Conservation (phyloP, 2,329 filamentous ascomycete genomes). For the Sordariomycetes sp. region DNA sequence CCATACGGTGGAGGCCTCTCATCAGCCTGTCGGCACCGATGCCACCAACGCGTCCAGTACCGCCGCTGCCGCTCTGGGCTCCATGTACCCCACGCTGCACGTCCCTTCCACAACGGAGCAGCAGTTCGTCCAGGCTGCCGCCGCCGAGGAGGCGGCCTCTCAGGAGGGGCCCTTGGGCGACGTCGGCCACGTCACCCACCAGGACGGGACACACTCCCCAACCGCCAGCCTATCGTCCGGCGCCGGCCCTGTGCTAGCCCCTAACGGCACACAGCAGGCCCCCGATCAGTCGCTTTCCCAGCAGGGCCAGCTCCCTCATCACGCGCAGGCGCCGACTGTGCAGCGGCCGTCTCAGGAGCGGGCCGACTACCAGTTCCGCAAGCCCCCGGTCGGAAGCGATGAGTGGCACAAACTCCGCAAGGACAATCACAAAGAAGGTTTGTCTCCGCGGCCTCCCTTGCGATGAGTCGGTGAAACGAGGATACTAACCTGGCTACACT, state of each 20-base stretch:
- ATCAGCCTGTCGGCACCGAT: constrained; percentile 33
- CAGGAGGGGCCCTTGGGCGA: constrained; percentile 8
- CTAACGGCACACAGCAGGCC: constrained; percentile 6
- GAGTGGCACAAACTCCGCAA: constrained; percentile 97
- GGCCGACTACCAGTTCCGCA: constrained; percentile 29
- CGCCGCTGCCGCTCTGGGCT: constrained; percentile 42
- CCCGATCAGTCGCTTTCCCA: constrained; percentile 6
- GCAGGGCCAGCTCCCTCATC: constrained; percentile 1
- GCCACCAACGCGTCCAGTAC: constrained; percentile 42
- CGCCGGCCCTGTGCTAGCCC: constrained; percentile 3
- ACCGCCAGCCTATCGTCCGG: constrained; percentile 17
- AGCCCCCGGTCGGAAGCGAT: constrained; percentile 86
- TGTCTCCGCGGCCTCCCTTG: constrained; percentile 13
- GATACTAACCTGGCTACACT: neutral
- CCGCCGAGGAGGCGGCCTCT: constrained; percentile 16
- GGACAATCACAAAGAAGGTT: constrained; percentile 98
- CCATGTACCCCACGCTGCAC: constrained; percentile 46
- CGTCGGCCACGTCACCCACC: constrained; percentile 9
- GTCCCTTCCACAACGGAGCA: constrained; percentile 44
- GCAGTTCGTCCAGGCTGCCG: constrained; percentile 38
- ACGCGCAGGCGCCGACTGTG: neutral
- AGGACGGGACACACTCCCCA: constrained; percentile 19
- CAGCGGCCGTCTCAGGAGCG: constrained; percentile 4
- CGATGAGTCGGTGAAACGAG: neutral
- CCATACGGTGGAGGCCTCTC: constrained; percentile 6